Evolutionary conservation across 371 early-diverging fungal species (phyloP), one percentile per base, ranked within the genome.

Genomic region (Actinomortierella ambigua): DNA sequence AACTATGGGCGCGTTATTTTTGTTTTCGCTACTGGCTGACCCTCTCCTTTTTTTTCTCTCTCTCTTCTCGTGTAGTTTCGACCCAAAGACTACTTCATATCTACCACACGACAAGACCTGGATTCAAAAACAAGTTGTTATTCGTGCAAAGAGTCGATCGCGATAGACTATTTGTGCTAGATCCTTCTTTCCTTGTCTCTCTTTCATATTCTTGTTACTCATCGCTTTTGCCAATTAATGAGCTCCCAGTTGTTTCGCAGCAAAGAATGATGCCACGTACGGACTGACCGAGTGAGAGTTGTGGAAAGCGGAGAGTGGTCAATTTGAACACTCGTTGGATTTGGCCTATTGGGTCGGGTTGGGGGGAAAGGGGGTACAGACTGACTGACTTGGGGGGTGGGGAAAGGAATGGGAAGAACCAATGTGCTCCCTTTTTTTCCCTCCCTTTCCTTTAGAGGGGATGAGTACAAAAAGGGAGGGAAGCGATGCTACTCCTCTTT

Each of bases 91-190:
- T 17, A 41, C 62, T 6, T 48, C 71, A 2, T 70, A 70, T 49
- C 51, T 70, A 22, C 71, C 71, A 51, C 71, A 70, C 50, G 71
- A 70, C 57, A 70, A 70, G 50, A 65, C 71, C 18, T 70, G 71
- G 71, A 70, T 70, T 42, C 71, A 70, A 39, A 70, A 70, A 50
- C 71, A 70, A 15, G 71, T 70, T 11, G 63, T 70, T 13, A 66
- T 56, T 43, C 43, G 71, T 34, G 71, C 71, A 13, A 65, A 70
- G 22, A 65, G 65, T 9, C 65, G 71, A 27, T 28, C 61, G 39
- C 54, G 71, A 62, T 70, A 69, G 57, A 64, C 11, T 24, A 41
- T 24, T 41, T 54, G 54, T 15, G 2, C 13, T 41, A 13, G 13
- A 22, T 24, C 50, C n/a, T 23, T 18, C 26, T 18, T 29, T 27